A percentile compares a stretch with the other conserved stretches of the same genome.
Conservation (phyloP, 495 filamentous ascomycete species). For the Pseudoneurospora amorphoporcata region DNA sequence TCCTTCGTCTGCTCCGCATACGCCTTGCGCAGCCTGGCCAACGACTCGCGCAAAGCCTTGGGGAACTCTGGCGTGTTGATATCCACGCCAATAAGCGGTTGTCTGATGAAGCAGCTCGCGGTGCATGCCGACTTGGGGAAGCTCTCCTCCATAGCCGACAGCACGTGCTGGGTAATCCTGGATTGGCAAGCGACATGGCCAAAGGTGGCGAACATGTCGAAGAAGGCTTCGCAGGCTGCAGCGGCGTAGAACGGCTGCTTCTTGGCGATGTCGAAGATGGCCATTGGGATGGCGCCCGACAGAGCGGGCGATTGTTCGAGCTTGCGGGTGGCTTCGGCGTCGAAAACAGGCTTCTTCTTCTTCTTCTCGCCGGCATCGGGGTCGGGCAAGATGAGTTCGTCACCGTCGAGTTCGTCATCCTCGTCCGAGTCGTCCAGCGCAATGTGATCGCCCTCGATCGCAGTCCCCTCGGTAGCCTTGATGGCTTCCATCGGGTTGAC, state of each 20-base stretch:
- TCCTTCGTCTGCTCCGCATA: constrained; percentile 32
- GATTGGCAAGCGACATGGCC: constrained; percentile 47
- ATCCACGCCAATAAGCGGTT: constrained; percentile 57
- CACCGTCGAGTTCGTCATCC: constrained; percentile 30
- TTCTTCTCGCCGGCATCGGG: constrained; percentile 22
- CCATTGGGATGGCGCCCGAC: constrained; percentile 81
- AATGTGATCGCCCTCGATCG: constrained; percentile 19
- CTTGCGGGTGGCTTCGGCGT: constrained; percentile 46
- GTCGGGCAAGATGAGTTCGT: constrained; percentile 33
- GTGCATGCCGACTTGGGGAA: constrained; percentile 50
- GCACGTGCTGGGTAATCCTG: constrained; percentile 67
- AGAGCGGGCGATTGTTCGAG: constrained; percentile 71
- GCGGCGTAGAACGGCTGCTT: constrained; percentile 60
- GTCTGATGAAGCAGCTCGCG: constrained; percentile 57
- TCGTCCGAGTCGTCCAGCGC: constrained; percentile 30
- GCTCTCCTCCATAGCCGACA: constrained; percentile 48
- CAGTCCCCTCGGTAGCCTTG: constrained; percentile 25
- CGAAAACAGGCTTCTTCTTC: constrained; percentile 33
- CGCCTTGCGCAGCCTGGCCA: constrained; percentile 45
- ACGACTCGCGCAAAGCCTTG: constrained; percentile 49
- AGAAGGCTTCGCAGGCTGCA: constrained; percentile 62
- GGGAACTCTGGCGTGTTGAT: constrained; percentile 62
- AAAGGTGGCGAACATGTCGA: constrained; percentile 66
- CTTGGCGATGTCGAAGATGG: constrained; percentile 81
- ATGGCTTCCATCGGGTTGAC: constrained; percentile 28